phyloP scores from a whole-genome alignment of 805 yeast species.

The Barnettozyma sp. region DNA sequence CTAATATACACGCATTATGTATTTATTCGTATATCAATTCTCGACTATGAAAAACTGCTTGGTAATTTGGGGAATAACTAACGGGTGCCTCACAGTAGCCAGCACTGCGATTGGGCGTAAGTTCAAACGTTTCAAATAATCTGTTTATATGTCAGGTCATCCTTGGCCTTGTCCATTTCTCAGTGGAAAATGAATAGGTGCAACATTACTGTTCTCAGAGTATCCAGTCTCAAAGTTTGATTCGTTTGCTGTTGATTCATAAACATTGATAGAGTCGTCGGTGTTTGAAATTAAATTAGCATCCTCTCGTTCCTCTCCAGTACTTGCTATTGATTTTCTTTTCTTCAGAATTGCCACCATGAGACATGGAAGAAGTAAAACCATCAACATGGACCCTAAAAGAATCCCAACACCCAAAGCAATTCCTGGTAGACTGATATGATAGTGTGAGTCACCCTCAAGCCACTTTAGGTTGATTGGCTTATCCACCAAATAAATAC shows the following conservation, averaged over 20 bases:
- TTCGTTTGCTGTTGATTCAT: neutral
- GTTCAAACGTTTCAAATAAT: too few relatives aligned
- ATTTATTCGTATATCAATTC: neutral
- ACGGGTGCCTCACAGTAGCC: too few relatives aligned
- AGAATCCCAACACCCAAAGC: conserved; percentile 64
- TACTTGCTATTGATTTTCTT: conserved; percentile 7
- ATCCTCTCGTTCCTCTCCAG: conserved; percentile 6
- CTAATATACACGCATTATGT: neutral
- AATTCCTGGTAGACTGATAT: conserved; percentile 56
- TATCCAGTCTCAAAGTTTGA: conserved; percentile 22
- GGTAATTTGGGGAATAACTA: too few relatives aligned
- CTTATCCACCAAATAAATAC: conserved; percentile 59
- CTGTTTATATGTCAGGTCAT: too few relatives aligned
- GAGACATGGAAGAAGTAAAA: conserved; percentile 30
- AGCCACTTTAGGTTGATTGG: conserved; percentile 66
- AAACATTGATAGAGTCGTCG: neutral
- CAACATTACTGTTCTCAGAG: conserved; percentile 17
- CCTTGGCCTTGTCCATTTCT: conserved; percentile 3
- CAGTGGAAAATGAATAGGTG: conserved; percentile 15
- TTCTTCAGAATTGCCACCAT: conserved; percentile 30
- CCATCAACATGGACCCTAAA: conserved; percentile 45
- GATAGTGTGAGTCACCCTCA: conserved; percentile 40
- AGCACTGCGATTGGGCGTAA: too few relatives aligned
- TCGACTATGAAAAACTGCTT: too few relatives aligned
- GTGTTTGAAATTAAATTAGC: neutral